Evolutionary conservation across 2,329 filamentous ascomycete species (phyloP), one percentile per base, ranked within the genome.

Genomic region (Orbilia ellipsospora): DNA sequence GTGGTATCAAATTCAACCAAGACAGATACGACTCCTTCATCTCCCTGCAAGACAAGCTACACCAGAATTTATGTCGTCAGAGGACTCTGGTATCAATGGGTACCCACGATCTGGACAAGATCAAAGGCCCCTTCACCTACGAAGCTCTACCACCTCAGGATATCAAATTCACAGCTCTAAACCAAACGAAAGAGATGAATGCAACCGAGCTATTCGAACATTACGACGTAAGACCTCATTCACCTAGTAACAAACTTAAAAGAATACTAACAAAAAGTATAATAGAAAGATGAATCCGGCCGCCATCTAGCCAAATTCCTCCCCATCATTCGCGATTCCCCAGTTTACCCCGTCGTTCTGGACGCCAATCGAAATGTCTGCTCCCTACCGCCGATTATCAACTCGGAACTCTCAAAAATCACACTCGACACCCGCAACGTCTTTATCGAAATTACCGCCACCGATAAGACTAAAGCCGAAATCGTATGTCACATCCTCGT

Each of bases 21-120:
- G 92, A 90, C 79, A 88, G 91, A 78, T 99, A 99, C 83, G 92
- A 96, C 80, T 97, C 93, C 81, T 99, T 99, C 91, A 99, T 99
- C 82, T 88, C 90, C 68, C 87, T 99, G 56, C 95, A 99, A 85
- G 96, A 99, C 85, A 99, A 99, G 85, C 88, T 99, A 56, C 95
- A 99, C 85, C 91, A 94, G 82, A 99, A 99, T 82, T 85, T 99
- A 78, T 96, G 95, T 57, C 89, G 95, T 77, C 92, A 98, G 83
- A 87, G 95, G 80, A 97, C 94, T 0, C 85, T 99, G 55, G 94
- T 97, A n/a, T 92, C 94, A 20, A 97, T 99, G 81, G 95, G 95
- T 79, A 99, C 95, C 2, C 95, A 99, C 83, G 94, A 99, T 82
- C 86, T 98, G 78, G 94, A 98, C 82, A 97, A 92, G 16, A 86